Base-by-base conservation (phyloP, 192 early-diverging fungal species). In the Chytriomyces confervae region DNA sequence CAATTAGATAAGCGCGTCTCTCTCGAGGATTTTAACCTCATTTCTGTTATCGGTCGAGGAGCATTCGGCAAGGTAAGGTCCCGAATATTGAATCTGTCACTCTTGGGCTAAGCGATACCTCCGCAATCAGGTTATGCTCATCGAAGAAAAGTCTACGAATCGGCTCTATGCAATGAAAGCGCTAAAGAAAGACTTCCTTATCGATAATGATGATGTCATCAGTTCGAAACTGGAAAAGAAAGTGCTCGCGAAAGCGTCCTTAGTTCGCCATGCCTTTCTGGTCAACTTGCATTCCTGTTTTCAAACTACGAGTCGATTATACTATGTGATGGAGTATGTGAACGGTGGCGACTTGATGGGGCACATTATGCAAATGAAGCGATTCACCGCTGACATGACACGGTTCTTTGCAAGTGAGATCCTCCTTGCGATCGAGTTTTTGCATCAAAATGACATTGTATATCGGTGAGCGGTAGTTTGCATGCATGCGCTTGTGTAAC, bases 311-410 rank as follows among this genome's bases (percentile, higher is more conserved):
- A 20, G 45, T 6, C 62, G 74, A 9, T 36, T 76, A 49, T 99
- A 97, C 84, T 98, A 97, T 85, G 96, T 98, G 13, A 98, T 97
- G 95, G 97, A 99, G 77, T 99, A 95, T 83, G 94, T 97, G 50
- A 89, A 89, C 18, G 97, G 97, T 77, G 97, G 97, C 62, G 97
- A 99, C 84, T 82, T 99, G 84, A 98, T 99, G 96, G 94, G 96
- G 89, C 97, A 98, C 81, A 96, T 99, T 66, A 57, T 57, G 53
- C 97, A 98, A 80, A 91, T 92, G 70, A 92, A 92, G 70, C 87
- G 88, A 64, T 98, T 99, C 77, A 90, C 94, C 57, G 94, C 95
- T 82, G 85, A 93, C 36, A 87, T 93, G 66, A 95, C 97, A 62
- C 96, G 96, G 85, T 99, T 95, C 81, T 99, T 98, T 83, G 95